A percentile compares a stretch with the other conserved stretches of the same genome.
phyloP scores from a whole-genome alignment of 2,329 filamentous ascomycete species.

The Diaporthe caulivora region DNA sequence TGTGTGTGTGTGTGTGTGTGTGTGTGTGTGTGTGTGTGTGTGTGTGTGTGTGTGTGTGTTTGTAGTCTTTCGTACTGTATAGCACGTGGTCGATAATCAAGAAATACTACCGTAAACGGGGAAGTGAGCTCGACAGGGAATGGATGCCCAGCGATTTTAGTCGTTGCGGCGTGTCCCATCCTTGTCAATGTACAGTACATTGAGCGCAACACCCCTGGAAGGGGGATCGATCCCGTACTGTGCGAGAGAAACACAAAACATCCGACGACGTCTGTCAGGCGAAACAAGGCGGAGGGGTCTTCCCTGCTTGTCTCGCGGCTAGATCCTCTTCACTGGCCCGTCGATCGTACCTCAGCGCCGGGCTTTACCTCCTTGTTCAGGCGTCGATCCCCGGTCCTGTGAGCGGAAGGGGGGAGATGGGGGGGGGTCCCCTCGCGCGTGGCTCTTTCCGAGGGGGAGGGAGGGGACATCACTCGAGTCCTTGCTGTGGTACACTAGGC shows the following conservation, averaged over 20 bases:
- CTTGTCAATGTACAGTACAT: conserved; percentile 24
- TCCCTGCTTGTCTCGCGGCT: conserved; percentile 28
- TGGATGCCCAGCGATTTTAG: neutral
- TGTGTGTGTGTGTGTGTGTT: no score
- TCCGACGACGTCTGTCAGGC: conserved; percentile 30
- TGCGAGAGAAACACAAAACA: conserved; percentile 24
- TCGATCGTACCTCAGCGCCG: conserved; percentile 28
- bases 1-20: no score
- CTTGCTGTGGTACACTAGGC: neutral
- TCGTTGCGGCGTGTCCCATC: neutral
- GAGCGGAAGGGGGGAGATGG: neutral
- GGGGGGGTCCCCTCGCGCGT: conserved; percentile 1
- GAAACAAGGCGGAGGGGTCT: conserved; percentile 10
- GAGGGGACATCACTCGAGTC: neutral
- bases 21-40: no score
- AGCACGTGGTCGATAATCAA: conserved; percentile 22
- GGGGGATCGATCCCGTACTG: neutral
- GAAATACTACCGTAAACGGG: conserved; percentile 5
- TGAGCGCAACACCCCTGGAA: neutral
- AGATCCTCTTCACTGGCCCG: conserved; percentile 2
- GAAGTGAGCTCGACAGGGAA: conserved; percentile 20
- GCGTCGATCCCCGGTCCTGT: conserved; percentile 27
- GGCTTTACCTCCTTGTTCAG: conserved; percentile 21
- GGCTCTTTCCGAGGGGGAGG: neutral
- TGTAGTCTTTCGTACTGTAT: conserved; percentile 12